Conservation (phyloP, 805 yeast genomes). For the Starmerella khaoyaiensis region DNA sequence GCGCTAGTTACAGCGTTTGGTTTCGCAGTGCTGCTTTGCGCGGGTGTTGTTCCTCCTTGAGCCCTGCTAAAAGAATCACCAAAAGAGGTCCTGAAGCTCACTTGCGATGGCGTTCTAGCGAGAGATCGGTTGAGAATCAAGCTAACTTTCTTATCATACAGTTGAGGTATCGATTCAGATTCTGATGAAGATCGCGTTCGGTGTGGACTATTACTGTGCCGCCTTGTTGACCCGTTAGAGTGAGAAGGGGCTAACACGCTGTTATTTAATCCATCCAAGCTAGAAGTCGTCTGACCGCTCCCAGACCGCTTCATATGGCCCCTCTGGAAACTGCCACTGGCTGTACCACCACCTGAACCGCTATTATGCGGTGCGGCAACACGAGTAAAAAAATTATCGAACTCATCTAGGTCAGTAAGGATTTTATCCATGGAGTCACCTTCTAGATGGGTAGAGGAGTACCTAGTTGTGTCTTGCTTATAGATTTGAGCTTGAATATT, state of each 20-base stretch:
- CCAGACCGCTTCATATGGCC: no score
- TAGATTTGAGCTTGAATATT: conserved; percentile 4
- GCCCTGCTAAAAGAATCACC: conserved; percentile 47
- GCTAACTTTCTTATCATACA: conserved; percentile 68
- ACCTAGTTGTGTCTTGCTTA: conserved; percentile 3
- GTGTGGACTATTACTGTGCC: conserved; percentile 1
- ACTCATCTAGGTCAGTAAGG: conserved; percentile 23
- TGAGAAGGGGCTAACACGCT: not conserved
- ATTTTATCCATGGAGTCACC: conserved; percentile 22
- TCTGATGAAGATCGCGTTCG: conserved; percentile 13
- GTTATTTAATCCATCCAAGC: not conserved
- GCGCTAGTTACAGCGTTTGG: not conserved
- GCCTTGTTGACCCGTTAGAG: not conserved
- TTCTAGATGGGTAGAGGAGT: conserved; percentile 5
- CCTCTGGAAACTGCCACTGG: no score
- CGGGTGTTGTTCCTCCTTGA: no score
- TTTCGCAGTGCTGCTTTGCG: no score
- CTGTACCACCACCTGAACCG: no score
- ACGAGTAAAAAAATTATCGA: conserved; percentile 22
- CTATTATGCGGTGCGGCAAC: conserved; percentile 16
- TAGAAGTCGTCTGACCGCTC: not conserved
- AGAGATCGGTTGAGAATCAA: conserved; percentile 59
- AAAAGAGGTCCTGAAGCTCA: conserved; percentile 62
- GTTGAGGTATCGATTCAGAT: conserved; percentile 39
- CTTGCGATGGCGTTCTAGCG: conserved; percentile 59